Evolutionary conservation across 371 early-diverging fungal species (phyloP).

Genomic region (Mucor indicus): DNA sequence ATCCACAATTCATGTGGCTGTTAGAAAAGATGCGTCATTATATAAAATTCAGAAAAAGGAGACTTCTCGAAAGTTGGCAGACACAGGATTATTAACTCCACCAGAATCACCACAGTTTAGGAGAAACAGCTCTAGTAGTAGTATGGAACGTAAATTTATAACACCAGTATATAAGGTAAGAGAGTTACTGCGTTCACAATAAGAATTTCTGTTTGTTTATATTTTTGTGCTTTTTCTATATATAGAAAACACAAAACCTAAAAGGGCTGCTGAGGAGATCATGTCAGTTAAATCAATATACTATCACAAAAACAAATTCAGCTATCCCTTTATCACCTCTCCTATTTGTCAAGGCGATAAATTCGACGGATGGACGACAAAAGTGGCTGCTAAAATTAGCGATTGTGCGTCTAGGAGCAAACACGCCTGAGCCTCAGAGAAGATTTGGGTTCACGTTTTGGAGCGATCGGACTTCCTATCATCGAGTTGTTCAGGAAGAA

Average conservation of each 20-base stretch:
- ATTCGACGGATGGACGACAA: neutral
- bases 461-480: neutral
- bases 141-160: too few relatives aligned
- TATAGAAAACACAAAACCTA: constrained; percentile 19
- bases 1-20: constrained; percentile 15
- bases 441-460: constrained; percentile 21
- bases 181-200: too few relatives aligned
- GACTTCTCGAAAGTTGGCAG: neutral
- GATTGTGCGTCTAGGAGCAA: neutral
- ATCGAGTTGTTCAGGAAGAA: constrained; percentile 6
- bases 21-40: constrained; percentile 16
- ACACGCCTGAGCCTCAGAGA: constrained; percentile 3
- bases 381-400: constrained; percentile 8
- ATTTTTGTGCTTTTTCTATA: neutral
- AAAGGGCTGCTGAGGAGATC: constrained; percentile 16
- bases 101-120: constrained; percentile 7
- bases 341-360: constrained; percentile 2
- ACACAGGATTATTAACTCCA: constrained; percentile 10
- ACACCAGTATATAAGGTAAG: constrained; percentile 22
- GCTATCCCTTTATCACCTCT: neutral
- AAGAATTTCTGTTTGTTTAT: neutral
- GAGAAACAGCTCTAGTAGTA: neutral
- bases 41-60: constrained; percentile 14
- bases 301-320: constrained; percentile 6
- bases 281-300: constrained; percentile 13